A percentile compares a stretch with the other conserved stretches of the same genome.
These are phyloP conservation scores for Lolium rigidum DNA, from an alignment of 176 grass and related monocot species.

Conservation along the genomic window DNA sequence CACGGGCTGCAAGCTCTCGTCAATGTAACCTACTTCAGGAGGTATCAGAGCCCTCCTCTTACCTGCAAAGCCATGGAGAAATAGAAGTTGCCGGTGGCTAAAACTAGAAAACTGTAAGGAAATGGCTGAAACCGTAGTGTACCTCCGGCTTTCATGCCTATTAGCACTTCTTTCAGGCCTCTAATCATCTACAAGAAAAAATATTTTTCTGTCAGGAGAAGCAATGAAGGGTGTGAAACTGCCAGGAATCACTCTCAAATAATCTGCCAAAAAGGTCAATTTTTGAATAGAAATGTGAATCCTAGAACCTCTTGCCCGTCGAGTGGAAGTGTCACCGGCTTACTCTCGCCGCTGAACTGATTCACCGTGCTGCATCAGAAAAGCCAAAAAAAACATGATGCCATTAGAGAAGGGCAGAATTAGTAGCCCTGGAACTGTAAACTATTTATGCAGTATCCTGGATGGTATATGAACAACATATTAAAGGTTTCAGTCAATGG, in stretches of 20 bases:
- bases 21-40: constrained; percentile 73
- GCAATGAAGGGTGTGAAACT: background rate
- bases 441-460: background rate
- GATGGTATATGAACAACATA: background rate
- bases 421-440: background rate
- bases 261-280: background rate
- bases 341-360: constrained; percentile 88
- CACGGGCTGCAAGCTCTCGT: constrained; percentile 70
- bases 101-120: background rate
- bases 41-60: constrained; percentile 85
- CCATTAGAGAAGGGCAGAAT: background rate
- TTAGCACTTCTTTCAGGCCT: constrained; percentile 71
- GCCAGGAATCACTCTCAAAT: background rate
- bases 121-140: background rate
- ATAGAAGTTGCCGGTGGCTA: background rate
- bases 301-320: constrained; percentile 64
- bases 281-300: no score
- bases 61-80: constrained; percentile 42
- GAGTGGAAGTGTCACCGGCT: constrained; percentile 75
- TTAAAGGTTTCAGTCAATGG: background rate
- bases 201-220: background rate
- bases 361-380: constrained; percentile 63
- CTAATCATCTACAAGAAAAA: constrained; percentile 63
- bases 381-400: constrained; percentile 16
- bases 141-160: constrained; percentile 94